A percentile compares a stretch with the other conserved stretches of the same genome.
Conservation (phyloP, 2,329 filamentous ascomycete species). For the Rachicladosporium sp. region DNA sequence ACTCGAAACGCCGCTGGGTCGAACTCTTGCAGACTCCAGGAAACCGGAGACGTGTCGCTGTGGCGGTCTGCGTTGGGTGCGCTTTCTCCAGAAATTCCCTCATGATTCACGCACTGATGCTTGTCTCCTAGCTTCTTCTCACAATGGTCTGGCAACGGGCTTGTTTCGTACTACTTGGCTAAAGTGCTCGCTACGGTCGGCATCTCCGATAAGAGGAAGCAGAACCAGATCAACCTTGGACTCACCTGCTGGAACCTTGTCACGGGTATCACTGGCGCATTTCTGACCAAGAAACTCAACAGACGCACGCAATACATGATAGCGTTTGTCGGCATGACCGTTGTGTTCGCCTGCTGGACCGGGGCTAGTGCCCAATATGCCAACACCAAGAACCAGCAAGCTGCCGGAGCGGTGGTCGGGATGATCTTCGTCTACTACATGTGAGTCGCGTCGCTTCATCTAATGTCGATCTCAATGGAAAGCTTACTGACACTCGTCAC, state of each 20-base stretch:
- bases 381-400: conserved; percentile 3
- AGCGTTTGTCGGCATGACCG: conserved; percentile 9
- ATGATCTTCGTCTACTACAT: conserved; percentile 7
- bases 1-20: conserved; percentile 2
- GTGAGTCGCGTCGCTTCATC: not conserved
- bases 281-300: conserved; percentile 3
- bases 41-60: conserved; percentile 1
- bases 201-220: conserved; percentile 16
- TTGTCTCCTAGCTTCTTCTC: not conserved
- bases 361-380: conserved; percentile 3
- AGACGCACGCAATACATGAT: conserved; percentile 12
- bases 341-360: conserved; percentile 4
- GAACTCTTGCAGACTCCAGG: conserved; percentile 3
- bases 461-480: too few species aligned
- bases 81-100: too few species aligned
- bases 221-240: conserved; percentile 25
- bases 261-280: conserved; percentile 4
- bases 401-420: conserved; percentile 4
- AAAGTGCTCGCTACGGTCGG: conserved; percentile 19
- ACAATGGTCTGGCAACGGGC: conserved; percentile 4
- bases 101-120: too few species aligned
- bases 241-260: conserved; percentile 6
- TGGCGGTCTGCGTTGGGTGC: not conserved
- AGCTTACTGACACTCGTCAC: too few species aligned
- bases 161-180: conserved; percentile 5